A percentile compares a stretch with the other conserved stretches of the same genome.
Conservation (phyloP, 768 basidiomycete genomes). For the Trametes villosa region DNA sequence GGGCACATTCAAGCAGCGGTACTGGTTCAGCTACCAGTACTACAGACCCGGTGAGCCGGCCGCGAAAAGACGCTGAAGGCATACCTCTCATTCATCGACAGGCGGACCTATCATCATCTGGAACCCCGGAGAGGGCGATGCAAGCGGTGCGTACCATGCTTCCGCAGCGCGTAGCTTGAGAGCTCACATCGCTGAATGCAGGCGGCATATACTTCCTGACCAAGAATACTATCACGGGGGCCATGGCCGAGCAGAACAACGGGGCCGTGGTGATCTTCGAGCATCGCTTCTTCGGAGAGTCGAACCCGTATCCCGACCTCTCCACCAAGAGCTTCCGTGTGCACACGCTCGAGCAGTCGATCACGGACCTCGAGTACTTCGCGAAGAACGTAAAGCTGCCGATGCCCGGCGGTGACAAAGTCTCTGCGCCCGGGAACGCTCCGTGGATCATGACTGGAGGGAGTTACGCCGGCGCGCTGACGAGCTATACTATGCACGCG, state of each 20-base stretch:
- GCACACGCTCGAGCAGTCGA: slow-evolving; percentile 71
- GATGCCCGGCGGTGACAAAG: slow-evolving; percentile 61
- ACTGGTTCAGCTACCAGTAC: slow-evolving; percentile 72
- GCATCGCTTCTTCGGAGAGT: slow-evolving; percentile 73
- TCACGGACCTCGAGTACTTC: slow-evolving; percentile 71
- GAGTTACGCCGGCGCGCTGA: slow-evolving; percentile 46
- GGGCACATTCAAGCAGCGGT: slow-evolving; percentile 79
- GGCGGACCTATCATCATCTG: slow-evolving; percentile 63
- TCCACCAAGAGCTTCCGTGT: slow-evolving; percentile 55
- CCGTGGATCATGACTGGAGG: slow-evolving; percentile 46
- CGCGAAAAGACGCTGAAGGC: background rate
- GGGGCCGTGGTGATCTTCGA: slow-evolving; percentile 68
- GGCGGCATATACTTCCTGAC: slow-evolving; percentile 53
- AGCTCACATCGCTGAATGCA: too few species aligned
- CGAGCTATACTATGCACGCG: slow-evolving; percentile 72
- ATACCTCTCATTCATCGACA: background rate
- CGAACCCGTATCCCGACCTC: slow-evolving; percentile 66
- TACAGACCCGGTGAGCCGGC: slow-evolving; percentile 47
- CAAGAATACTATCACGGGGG: slow-evolving; percentile 61
- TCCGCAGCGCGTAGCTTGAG: slow-evolving; percentile 50
- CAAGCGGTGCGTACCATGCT: too few species aligned
- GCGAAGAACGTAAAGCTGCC: slow-evolving; percentile 64
- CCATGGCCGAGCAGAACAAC: slow-evolving; percentile 63
- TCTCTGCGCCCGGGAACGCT: slow-evolving; percentile 50
- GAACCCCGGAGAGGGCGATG: slow-evolving; percentile 70